A percentile compares a stretch with the other conserved stretches of the same genome.
Conservation (phyloP, 1,139 yeast species). For the Hyphopichia burtonii region DNA sequence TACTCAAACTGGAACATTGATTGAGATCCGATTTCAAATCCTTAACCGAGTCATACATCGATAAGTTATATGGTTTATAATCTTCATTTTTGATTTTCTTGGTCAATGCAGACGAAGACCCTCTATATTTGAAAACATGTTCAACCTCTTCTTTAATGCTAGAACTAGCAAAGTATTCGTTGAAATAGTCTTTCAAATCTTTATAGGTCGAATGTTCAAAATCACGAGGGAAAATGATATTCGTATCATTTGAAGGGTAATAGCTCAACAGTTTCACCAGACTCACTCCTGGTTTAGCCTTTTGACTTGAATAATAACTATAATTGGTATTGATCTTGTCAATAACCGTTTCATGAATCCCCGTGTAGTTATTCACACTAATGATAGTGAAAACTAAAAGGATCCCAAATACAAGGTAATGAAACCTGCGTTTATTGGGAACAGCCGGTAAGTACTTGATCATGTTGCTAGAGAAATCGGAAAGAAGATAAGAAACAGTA, state of each 20-base stretch:
- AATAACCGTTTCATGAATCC: conserved; percentile 7
- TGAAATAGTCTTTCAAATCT: conserved; percentile 12
- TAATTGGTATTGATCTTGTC: conserved; percentile 1
- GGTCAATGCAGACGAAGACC: conserved; percentile 10
- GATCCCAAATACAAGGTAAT: background rate
- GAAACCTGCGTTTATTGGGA: conserved; percentile 1
- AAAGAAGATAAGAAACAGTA: no score
- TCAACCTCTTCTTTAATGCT: conserved; percentile 2
- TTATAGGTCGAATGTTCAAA: conserved; percentile 1
- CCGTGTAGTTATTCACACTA: conserved; percentile 18
- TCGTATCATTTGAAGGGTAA: conserved; percentile 4
- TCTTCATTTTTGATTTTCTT: conserved; percentile 14
- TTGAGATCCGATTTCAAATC: conserved; percentile 16
- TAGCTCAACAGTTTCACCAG: conserved; percentile 1
- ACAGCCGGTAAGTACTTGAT: background rate
- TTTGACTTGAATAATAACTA: background rate
- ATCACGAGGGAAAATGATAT: conserved; percentile 6
- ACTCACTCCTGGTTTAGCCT: background rate
- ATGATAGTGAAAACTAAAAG: conserved; percentile 20
- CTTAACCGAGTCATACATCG: conserved; percentile 16
- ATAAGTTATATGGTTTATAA: conserved; percentile 11
- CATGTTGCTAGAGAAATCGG: no score
- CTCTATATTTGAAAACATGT: conserved; percentile 12
- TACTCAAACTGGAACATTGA: background rate
- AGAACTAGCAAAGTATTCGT: conserved; percentile 7